Evolutionary conservation across 2,329 filamentous ascomycete species (phyloP).

Genomic region (Diaporthe citri): DNA sequence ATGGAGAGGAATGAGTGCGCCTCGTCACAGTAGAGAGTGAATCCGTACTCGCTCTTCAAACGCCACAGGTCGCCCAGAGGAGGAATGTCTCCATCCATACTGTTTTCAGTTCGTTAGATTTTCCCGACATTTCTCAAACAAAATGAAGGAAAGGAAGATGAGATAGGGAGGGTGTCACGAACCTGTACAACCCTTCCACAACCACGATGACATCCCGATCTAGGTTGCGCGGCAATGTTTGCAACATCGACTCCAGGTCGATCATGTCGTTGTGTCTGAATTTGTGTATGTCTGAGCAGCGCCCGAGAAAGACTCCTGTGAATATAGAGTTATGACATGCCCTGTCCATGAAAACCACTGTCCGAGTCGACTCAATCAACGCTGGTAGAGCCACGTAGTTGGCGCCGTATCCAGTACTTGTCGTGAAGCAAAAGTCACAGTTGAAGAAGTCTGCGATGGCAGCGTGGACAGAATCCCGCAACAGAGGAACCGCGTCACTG

Average conservation of each 20-base stretch:
- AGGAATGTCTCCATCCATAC: neutral
- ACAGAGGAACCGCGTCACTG: neutral
- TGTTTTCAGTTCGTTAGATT: neutral
- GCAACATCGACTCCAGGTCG: neutral
- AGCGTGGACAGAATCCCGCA: neutral
- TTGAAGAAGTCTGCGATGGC: neutral
- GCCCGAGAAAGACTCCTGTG: neutral
- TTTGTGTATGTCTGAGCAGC: neutral
- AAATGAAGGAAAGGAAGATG: neutral
- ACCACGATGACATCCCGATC: neutral
- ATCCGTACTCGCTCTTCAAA: constrained; percentile 37
- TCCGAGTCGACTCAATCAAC: neutral
- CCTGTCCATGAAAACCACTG: neutral
- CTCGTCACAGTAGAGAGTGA: constrained; percentile 41
- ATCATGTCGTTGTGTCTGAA: neutral
- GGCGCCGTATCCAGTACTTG: neutral
- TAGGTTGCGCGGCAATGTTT: neutral
- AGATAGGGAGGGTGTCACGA: neutral
- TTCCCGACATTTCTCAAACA: no score
- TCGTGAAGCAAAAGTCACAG: neutral
- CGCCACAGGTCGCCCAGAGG: constrained; percentile 3
- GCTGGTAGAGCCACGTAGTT: neutral
- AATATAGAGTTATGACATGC: neutral
- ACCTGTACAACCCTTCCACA: constrained; percentile 1
- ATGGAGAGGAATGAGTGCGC: constrained; percentile 40